Base-by-base conservation (phyloP, 768 basidiomycete genomes). In the Leucosporidium scottii region DNA sequence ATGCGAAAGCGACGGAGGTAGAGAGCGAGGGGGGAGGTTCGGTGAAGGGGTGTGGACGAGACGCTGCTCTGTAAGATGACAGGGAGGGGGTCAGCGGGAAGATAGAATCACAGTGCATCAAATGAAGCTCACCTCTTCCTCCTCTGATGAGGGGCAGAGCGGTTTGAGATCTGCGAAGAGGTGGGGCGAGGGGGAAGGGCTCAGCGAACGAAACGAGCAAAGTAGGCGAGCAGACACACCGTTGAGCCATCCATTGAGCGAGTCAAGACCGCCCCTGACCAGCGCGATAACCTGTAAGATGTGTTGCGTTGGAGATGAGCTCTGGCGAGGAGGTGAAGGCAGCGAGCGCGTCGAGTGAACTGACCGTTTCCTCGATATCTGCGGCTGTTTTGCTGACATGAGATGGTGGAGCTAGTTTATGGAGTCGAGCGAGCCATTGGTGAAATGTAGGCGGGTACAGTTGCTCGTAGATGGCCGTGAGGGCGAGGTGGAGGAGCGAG, bases 391-490 rank as follows among this genome's bases (percentile, higher is more conserved):
- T 47, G 17, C 25, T 27, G 36, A n/a, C 4, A 27, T 47, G 39
- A 48, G 49, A 17, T 8, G 21, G 30, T 23, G 47, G 27, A 17
- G 27, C 31, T 2, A 4, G 15, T 1, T 30, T 55, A 8, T n/a
- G 17, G 13, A 28, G n/a, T 3, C 34, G 4, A 25, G 23, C 23
- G 17, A 39, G 4, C 65, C 57, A 70, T 12, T 1, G 23, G 13
- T 39, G 21, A n/a, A 61, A 56, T 2, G 27, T 12, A 28, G 13
- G 1, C 1, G 58, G 50, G 20, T 50, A 21, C 17, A 89, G 86
- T 3, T 84, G 83, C 78, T 91, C 91, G 68, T 85, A 85, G 50
- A 91, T 82, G 27, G 90, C 85, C 76, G 91, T 91, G 83, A 93
- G 83, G 10, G 90, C 90, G 75, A 87, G 90, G 74, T 85, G 83